phyloP scores from a whole-genome alignment of 805 yeast species.

The Saturnispora gosingensis region DNA sequence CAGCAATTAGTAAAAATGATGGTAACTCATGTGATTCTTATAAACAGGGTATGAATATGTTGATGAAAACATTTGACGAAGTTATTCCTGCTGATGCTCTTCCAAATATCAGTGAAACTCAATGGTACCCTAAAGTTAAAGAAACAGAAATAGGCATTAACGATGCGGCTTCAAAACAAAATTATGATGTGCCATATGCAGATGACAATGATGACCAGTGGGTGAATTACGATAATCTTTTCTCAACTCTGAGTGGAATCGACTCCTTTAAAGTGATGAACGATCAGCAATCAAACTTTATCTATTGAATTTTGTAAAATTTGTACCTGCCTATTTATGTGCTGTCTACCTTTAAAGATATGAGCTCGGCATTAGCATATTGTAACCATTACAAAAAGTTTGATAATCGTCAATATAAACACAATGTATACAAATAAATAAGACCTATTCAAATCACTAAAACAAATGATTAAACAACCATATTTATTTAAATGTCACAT shows the following conservation, averaged over 20 bases:
- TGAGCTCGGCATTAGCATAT: background rate
- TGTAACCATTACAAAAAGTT: background rate
- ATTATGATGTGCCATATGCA: background rate
- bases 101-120: background rate
- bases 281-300: background rate
- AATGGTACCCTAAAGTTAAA: slow-evolving; percentile 4
- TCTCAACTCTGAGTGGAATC: slow-evolving; percentile 1
- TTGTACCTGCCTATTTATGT: too few species aligned
- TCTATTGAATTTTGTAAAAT: background rate
- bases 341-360: too few species aligned
- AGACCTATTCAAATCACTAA: background rate
- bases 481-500: slow-evolving; percentile 19
- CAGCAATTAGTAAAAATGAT: background rate
- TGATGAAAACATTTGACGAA: slow-evolving; percentile 4
- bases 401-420: background rate
- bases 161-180: background rate
- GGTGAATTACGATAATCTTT: background rate
- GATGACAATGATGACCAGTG: background rate
- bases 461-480: background rate
- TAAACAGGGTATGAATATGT: background rate
- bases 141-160: background rate
- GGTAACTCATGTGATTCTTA: background rate
- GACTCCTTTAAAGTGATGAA: background rate
- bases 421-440: background rate
- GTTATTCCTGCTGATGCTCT: background rate